Evolutionary conservation across 345 rosid genomes (phyloP).

Genomic region (Eucalyptus microcorys): DNA sequence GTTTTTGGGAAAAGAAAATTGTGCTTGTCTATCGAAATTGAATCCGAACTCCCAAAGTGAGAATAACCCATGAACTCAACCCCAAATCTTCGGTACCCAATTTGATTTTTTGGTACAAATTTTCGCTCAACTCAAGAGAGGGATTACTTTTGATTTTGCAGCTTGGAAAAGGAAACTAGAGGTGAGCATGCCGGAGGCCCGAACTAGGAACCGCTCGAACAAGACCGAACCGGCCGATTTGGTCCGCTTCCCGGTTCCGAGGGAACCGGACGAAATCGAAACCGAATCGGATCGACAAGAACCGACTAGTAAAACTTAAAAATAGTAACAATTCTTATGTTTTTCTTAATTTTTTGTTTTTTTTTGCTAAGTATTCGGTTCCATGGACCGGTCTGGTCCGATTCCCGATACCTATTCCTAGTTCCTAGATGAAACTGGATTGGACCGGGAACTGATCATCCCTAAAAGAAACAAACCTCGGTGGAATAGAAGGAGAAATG

Average conservation of each 20-base stretch:
- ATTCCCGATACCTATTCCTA: rapidly evolving
- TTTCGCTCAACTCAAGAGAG: neutral
- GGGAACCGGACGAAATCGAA: too few relatives aligned
- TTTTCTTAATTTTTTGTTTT: too few relatives aligned
- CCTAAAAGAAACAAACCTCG: neutral
- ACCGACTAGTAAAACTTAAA: too few relatives aligned
- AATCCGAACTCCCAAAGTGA: neutral
- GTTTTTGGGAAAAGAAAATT: rapidly evolving
- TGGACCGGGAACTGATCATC: rapidly evolving
- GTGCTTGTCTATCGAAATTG: neutral
- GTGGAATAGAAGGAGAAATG: neutral
- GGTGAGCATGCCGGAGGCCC: rapidly evolving
- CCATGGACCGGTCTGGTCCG: rapidly evolving
- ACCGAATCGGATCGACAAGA: too few relatives aligned
- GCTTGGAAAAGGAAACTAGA: too few relatives aligned
- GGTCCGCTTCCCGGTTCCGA: rapidly evolving
- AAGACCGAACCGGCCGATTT: rapidly evolving
- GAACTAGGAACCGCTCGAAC: rapidly evolving
- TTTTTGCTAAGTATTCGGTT: too few relatives aligned
- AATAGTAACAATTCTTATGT: too few relatives aligned
- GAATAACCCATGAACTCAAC: neutral
- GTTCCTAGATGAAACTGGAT: rapidly evolving
- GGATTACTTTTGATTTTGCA: neutral
- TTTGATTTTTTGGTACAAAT: neutral
- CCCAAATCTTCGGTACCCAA: neutral